Percentiles rank a stretch among this genome's conserved stretches.
Evolutionary conservation across 768 basidiomycete genomes (phyloP).

Genomic region (Sporobolomyces pararoseus): DNA sequence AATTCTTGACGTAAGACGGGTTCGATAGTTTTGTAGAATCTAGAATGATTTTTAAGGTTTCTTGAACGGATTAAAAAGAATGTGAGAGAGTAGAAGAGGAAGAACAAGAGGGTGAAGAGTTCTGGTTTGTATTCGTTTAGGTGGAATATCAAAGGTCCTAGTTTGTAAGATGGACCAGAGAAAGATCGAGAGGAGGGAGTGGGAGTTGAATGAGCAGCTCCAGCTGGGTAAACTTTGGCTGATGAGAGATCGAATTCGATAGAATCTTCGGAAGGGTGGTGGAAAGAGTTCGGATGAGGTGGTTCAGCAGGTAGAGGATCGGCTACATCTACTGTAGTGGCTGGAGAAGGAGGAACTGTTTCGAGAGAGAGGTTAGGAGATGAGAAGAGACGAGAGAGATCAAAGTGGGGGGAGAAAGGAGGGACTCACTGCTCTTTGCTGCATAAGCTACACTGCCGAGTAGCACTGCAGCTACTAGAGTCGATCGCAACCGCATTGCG

Average conservation of each 20-base stretch:
- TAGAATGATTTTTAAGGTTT: background rate
- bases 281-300: background rate
- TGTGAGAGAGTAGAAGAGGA: slow-evolving; percentile 19
- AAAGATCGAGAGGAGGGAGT: background rate
- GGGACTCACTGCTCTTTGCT: too few species aligned
- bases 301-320: too few species aligned
- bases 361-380: too few species aligned
- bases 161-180: background rate
- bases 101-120: background rate
- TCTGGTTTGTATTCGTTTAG: slow-evolving; percentile 20
- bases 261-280: background rate
- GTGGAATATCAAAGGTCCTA: slow-evolving; percentile 19
- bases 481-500: too few species aligned
- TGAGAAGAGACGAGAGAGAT: too few species aligned
- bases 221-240: slow-evolving; percentile 4
- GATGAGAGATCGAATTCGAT: background rate
- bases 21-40: slow-evolving; percentile 21
- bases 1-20: slow-evolving; percentile 6
- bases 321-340: too few species aligned
- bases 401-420: too few species aligned
- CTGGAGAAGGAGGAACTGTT: too few species aligned
- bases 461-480: too few species aligned
- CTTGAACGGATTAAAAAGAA: background rate
- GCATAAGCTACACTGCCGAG: too few species aligned
- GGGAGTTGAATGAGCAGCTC: too few species aligned